Percentiles rank a stretch among this genome's conserved stretches.
phyloP scores from a whole-genome alignment of 2,329 filamentous ascomycete species.

The Exophiala calicioides region DNA sequence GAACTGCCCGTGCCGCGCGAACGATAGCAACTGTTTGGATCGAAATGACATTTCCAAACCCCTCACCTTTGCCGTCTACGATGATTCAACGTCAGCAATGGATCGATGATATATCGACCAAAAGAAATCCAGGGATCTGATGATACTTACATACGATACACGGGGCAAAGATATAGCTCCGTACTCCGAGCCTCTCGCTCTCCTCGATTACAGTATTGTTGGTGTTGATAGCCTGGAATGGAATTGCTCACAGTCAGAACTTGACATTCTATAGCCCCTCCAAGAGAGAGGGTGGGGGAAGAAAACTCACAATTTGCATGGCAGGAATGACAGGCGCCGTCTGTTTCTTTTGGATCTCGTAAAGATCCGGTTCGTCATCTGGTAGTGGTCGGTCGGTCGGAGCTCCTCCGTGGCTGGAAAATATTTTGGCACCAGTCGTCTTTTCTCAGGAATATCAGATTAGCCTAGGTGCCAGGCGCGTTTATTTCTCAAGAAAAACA shows the following conservation, averaged over 20 bases:
- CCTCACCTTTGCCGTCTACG: constrained; percentile 47
- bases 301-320: constrained; percentile 33
- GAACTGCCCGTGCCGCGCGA: constrained; percentile 44
- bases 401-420: constrained; percentile 50
- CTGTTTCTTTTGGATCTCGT: constrained; percentile 46
- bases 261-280: constrained; percentile 3
- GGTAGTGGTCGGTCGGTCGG: constrained; percentile 45
- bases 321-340: constrained; percentile 26
- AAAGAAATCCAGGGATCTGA: not conserved
- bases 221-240: constrained; percentile 40
- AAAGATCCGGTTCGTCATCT: constrained; percentile 49
- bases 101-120: not conserved
- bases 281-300: not conserved
- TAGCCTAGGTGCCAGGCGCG: not conserved
- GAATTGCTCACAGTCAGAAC: not conserved
- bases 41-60: constrained; percentile 54
- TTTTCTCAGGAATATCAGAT: constrained; percentile 2
- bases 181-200: constrained; percentile 46
- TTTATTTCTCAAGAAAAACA: no score
- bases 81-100: not conserved
- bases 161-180: constrained; percentile 55
- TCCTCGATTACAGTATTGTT: constrained; percentile 50
- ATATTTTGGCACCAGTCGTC: constrained; percentile 56
- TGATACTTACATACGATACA: constrained; percentile 50
- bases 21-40: constrained; percentile 56